Base-by-base conservation (phyloP, 257 asterid species). In the Handroanthus guayacan region DNA sequence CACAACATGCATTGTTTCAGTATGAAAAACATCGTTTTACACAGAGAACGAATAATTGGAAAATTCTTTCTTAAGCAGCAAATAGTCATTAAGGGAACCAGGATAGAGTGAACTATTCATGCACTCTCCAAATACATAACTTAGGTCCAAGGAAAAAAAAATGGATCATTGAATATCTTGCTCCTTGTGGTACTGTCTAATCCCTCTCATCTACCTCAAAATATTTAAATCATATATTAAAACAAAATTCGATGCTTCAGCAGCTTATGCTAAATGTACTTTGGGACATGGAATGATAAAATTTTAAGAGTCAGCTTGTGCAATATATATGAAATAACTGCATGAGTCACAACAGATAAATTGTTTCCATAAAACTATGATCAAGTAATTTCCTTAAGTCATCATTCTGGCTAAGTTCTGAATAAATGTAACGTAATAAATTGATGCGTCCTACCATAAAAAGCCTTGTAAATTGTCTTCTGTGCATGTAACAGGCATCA, bases 1-100 rank as follows among this genome's bases (percentile, higher is more conserved):
- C 75, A 48, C 54, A 78, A 66, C 44, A 81, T 81, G 82, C 84
- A 81, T 75, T 55, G 75, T 83, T 78, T 82, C 67, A 69, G 80
- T 62, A 79, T 70, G 75, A 47, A 79, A 62, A 77, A 73, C 76
- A 20, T 52, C 85, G 68, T 73, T 73, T 38, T 55, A 20, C 65
- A 78, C 74, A 67, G 83, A 45, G 80, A 67, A 56, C 65, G 84
- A 84, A 75, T 74, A 78, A 80, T 72, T 36, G 43, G 10, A 8
- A 66, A 75, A 20, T 44, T 77, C 64, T 44, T 45, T 39, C 64
- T 43, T 56, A 55, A 50, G 52, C 62, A 60, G 74, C 66, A 9
- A 13, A 25, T 37, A 47, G 31, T 16, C 62, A 71, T 62, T 36
- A 38, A 69, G 75, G 57, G 9, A 63, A 65, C 14, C 39, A 45